phyloP scores from a whole-genome alignment of 2,329 filamentous ascomycete species.

The Dactylellina haptotyla region DNA sequence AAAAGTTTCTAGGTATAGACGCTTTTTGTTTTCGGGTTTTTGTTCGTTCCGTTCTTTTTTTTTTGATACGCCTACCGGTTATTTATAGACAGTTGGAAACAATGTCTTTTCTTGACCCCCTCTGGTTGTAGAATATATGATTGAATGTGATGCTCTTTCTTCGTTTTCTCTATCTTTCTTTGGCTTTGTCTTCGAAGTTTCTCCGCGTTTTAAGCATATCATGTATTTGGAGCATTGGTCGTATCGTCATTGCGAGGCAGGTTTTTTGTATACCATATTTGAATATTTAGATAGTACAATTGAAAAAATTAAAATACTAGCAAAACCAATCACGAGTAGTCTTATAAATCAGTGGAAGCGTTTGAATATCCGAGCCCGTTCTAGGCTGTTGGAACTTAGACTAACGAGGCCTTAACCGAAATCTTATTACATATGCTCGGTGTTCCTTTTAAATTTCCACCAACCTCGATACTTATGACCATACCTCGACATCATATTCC shows the following conservation, averaged over 20 bases:
- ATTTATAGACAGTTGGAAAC: not conserved
- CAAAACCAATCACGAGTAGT: too few relatives aligned
- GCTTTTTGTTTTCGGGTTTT: slow-evolving; percentile 14
- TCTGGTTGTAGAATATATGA: slow-evolving; percentile 1
- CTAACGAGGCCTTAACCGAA: too few relatives aligned
- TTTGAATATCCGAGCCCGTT: too few relatives aligned
- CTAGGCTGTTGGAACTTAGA: too few relatives aligned
- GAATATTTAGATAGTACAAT: not conserved
- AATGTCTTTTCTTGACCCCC: not conserved
- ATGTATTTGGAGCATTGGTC: slow-evolving; percentile 11
- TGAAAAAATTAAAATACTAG: not conserved
- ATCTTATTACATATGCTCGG: too few relatives aligned
- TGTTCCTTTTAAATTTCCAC: not conserved
- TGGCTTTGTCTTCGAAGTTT: not conserved
- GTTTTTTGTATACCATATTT: not conserved
- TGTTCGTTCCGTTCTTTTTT: slow-evolving; percentile 1
- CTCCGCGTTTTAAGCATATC: not conserved
- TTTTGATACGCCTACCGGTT: not conserved
- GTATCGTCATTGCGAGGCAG: not conserved
- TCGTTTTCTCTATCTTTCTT: slow-evolving; percentile 1
- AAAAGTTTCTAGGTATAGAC: slow-evolving; percentile 32
- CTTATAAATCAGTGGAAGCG: too few relatives aligned
- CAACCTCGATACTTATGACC: too few relatives aligned
- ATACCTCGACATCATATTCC: too few relatives aligned
- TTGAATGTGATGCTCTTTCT: not conserved